These are phyloP conservation scores for Wickerhamiella musiphila DNA, from an alignment of 805 yeast species.

Conservation along the genomic window DNA sequence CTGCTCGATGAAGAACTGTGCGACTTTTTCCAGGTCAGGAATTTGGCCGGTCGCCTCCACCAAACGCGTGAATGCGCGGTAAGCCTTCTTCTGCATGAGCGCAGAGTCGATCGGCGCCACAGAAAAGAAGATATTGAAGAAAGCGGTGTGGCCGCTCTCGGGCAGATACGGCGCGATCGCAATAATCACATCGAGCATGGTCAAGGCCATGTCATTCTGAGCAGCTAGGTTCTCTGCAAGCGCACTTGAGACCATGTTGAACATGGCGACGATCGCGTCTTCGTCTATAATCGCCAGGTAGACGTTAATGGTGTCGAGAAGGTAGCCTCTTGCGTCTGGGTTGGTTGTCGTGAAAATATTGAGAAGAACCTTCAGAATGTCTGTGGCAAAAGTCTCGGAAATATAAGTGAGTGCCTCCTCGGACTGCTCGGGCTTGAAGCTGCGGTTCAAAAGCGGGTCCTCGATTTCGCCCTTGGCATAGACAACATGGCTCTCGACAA, in stretches of 20 bases:
- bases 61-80: conserved; percentile 46
- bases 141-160: conserved; percentile 11
- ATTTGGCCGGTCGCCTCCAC: conserved; percentile 50
- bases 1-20: conserved; percentile 31
- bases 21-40: conserved; percentile 32
- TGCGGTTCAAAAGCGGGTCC: conserved; percentile 43
- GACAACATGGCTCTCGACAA: conserved; percentile 60
- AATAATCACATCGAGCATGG: conserved; percentile 83
- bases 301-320: conserved; percentile 72
- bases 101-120: conserved; percentile 23
- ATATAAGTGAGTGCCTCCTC: conserved; percentile 42
- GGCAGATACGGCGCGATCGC: conserved; percentile 79
- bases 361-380: conserved; percentile 70
- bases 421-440: conserved; percentile 41
- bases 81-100: conserved; percentile 74
- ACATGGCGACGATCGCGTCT: conserved; percentile 54
- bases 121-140: conserved; percentile 12
- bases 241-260: conserved; percentile 69
- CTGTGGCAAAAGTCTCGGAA: conserved; percentile 37
- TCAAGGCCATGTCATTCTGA: conserved; percentile 35
- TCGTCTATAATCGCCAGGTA: conserved; percentile 53
- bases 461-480: conserved; percentile 41
- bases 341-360: conserved; percentile 80
- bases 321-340: conserved; percentile 66
- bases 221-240: conserved; percentile 47